A percentile compares a stretch with the other conserved stretches of the same genome.
Conservation (phyloP, 2,329 filamentous ascomycete genomes). For the Penicillium vulpinum region DNA sequence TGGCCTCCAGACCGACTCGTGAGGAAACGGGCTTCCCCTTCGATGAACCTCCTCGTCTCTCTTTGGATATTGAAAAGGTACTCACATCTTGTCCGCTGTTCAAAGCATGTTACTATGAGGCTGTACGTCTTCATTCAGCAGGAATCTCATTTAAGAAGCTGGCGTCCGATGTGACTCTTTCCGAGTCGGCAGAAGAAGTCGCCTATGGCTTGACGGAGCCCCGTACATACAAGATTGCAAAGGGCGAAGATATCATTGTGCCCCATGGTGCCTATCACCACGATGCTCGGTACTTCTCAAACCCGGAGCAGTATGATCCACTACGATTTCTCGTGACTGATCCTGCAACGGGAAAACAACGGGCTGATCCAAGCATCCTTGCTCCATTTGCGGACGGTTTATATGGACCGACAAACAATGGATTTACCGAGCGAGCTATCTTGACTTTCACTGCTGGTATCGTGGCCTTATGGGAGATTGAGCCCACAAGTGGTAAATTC, state of each 20-base stretch:
- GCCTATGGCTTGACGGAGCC: slow-evolving; percentile 26
- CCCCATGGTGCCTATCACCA: slow-evolving; percentile 48
- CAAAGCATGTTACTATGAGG: slow-evolving; percentile 49
- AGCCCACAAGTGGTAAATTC: slow-evolving; percentile 44
- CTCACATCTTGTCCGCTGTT: slow-evolving; percentile 48
- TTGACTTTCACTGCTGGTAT: slow-evolving; percentile 55
- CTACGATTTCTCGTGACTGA: slow-evolving; percentile 49
- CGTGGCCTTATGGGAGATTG: slow-evolving; percentile 58
- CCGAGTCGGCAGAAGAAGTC: slow-evolving; percentile 43
- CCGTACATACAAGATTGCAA: slow-evolving; percentile 43
- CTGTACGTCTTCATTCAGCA: slow-evolving; percentile 46
- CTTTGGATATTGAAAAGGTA: slow-evolving; percentile 44
- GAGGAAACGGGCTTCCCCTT: slow-evolving; percentile 45
- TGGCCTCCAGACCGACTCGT: slow-evolving; percentile 38
- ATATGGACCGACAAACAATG: slow-evolving; percentile 52
- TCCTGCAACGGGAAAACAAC: slow-evolving; percentile 36
- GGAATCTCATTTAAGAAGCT: slow-evolving; percentile 46
- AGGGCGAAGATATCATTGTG: slow-evolving; percentile 47
- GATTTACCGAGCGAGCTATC: slow-evolving; percentile 53
- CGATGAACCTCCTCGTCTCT: slow-evolving; percentile 45
- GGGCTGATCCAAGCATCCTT: slow-evolving; percentile 44
- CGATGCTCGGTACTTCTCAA: slow-evolving; percentile 43
- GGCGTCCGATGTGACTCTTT: slow-evolving; percentile 40
- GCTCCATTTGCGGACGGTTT: slow-evolving; percentile 52
- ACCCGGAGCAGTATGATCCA: slow-evolving; percentile 47